Base-by-base conservation (phyloP, 2,329 filamentous ascomycete species). In the Fusarium concolor region DNA sequence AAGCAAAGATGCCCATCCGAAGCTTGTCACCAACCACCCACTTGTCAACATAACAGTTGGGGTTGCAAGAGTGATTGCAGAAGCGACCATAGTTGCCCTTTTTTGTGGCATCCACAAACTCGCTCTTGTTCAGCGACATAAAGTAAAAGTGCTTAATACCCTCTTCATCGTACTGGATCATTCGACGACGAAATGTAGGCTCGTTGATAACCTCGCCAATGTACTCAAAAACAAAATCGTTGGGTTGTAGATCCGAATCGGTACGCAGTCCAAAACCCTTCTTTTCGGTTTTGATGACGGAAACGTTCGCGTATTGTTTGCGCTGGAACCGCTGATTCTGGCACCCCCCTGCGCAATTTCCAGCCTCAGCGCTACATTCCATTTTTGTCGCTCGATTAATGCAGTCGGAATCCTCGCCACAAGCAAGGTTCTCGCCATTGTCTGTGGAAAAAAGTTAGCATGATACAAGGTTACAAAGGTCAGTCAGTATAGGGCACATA, bases 101-200 rank as follows among this genome's bases (percentile, higher is more conserved):
- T 77, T 96, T 97, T 11, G 96, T 99, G 22, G 96, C 96, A 80
- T 99, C 96, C 61, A 99, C 94, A 76, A 98, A 99, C 79, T 98
- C 96, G 75, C 90, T 92, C 79, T 97, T 97, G 76, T 89, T 97
- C 65, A 99, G 89, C 28, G 96, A 98, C 96, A 99, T 99, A 83
- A 99, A 99, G 81, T 99, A 99, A 79, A 99, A 99, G 80, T 99
- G 96, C 79, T 96, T 97, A 85, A 99, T 97, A 64, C 94, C 94
- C 78, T 98, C 93, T 46, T 96, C 87, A 76, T 97, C 94, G 79
- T 99, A 99, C 75, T 96, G 92, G 38, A 93, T 83, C 90, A 96
- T 97, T 65, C 96, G 93, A 60, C 90, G 89, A 56, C 94, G 92
- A 76, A 98, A 98, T 12, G 91, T 91, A 29, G 88, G 86, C 80